Conservation (phyloP, 805 yeast species). For the Wickerhamiella bombiphila region DNA sequence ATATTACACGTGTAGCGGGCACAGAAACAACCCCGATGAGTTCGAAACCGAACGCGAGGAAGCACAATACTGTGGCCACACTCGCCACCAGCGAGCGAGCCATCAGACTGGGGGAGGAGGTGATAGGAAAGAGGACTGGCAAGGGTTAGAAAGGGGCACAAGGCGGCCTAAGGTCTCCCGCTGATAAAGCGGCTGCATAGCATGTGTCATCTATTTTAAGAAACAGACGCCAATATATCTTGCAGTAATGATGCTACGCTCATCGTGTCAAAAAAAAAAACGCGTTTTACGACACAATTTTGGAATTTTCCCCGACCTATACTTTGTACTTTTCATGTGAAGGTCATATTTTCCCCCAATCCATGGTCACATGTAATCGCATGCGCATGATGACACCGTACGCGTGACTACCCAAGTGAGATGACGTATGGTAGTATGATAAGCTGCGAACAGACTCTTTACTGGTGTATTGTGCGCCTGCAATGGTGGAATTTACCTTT, state of each 20-base stretch:
- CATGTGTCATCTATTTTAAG: background rate
- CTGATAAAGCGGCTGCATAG: too few species aligned
- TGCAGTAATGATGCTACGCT: background rate
- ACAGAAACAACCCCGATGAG: slow-evolving; percentile 44
- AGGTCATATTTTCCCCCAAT: too few species aligned
- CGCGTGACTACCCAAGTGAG: too few species aligned
- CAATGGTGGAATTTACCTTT: too few species aligned
- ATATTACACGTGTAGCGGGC: slow-evolving; percentile 38
- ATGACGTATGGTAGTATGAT: too few species aligned
- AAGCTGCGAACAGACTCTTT: too few species aligned
- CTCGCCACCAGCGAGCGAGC: background rate
- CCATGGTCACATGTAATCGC: too few species aligned
- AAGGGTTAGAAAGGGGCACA: background rate
- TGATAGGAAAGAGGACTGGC: background rate
- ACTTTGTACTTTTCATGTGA: too few species aligned
- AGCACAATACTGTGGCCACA: slow-evolving; percentile 16
- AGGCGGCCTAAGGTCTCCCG: background rate
- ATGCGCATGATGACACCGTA: too few species aligned
- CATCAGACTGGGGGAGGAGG: background rate
- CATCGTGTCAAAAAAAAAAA: background rate
- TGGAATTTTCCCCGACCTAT: too few species aligned
- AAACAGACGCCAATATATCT: background rate
- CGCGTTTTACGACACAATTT: too few species aligned
- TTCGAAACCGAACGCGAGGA: slow-evolving; percentile 42
- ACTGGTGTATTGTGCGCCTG: too few species aligned